Percentiles rank a stretch among this genome's conserved stretches.
phyloP scores from a whole-genome alignment of 306 rosid genomes.

The Potentilla sterilis region DNA sequence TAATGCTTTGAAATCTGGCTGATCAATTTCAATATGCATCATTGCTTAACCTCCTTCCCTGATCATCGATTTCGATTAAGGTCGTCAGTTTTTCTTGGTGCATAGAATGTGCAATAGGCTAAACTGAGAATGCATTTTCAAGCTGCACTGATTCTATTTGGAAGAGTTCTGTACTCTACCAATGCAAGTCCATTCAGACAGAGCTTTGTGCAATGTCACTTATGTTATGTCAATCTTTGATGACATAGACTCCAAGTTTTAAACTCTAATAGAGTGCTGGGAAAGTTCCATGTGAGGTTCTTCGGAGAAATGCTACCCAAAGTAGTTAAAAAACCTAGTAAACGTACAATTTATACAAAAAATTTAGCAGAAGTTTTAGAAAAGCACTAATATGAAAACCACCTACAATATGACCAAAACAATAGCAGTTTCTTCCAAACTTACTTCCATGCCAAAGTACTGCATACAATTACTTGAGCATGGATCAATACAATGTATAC shows the following conservation, averaged over 20 bases:
- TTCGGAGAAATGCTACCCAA: too few relatives aligned
- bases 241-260: too few relatives aligned
- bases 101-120: neutral
- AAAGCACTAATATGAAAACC: too few relatives aligned
- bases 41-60: neutral
- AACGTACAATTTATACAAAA: too few relatives aligned
- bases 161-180: neutral
- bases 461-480: constrained; percentile 12
- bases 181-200: neutral
- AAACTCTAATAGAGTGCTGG: neutral
- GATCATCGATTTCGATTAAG: neutral
- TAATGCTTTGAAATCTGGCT: neutral
- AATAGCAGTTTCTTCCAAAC: neutral
- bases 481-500: constrained; percentile 20
- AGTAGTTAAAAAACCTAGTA: too few relatives aligned
- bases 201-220: neutral
- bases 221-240: neutral
- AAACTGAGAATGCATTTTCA: too few relatives aligned
- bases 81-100: neutral
- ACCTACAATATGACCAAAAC: neutral
- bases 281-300: constrained; percentile 57
- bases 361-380: too few relatives aligned
- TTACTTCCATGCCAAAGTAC: constrained; percentile 4
- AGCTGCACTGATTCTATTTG: neutral
- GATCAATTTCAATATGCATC: neutral